Base-by-base conservation (phyloP, 371 early-diverging fungal species). In the Mortierella sp. region DNA sequence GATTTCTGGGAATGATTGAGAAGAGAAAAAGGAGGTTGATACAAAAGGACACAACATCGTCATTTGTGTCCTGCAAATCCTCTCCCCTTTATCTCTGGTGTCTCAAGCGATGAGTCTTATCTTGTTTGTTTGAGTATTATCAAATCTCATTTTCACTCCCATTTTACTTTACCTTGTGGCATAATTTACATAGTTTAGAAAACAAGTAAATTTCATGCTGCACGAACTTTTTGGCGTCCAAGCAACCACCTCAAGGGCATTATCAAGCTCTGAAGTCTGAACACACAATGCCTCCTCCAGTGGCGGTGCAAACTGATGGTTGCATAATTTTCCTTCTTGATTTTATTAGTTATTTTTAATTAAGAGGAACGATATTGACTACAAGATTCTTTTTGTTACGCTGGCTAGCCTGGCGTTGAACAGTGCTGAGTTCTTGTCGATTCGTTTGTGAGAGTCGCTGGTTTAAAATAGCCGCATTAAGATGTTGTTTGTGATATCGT, bases 321-420 rank as follows among this genome's bases (percentile, higher is more conserved):
- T 49, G n/a, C 64, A n/a, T 71, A 28, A 23, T 76, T 68, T 60
- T 76, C 70, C 58, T 66, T 76, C 40, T 71, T 70, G 22, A 71
- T 61, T 56, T 66, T 71, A 60, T 67, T 71, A 13, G 71, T 35
- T 28, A 68, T 64, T 47, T 17, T 47, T n/a, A 17, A 3, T 76
- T 63, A 2, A 66, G 31, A 17, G 62, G 62, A 1, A 34, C 53
- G 32, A 23, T 32, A 49, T 19, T 32, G 13, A 47, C 62, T 9
- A 45, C 51, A 31, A 57, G 57, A 10, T 57, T 34, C 45, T 61
- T 43, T 61, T 43, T 61, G 37, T 43, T 42, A 2, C 61, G 43
- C 32, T 61, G 62, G 32, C 62, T 47, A 31, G 45, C 22, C 23
- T 60, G 35, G 35, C 51, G 35, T 5, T 64, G 49, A 47, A 34